Evolutionary conservation across 345 rosid genomes (phyloP).

Genomic region (Brassica carinata): DNA sequence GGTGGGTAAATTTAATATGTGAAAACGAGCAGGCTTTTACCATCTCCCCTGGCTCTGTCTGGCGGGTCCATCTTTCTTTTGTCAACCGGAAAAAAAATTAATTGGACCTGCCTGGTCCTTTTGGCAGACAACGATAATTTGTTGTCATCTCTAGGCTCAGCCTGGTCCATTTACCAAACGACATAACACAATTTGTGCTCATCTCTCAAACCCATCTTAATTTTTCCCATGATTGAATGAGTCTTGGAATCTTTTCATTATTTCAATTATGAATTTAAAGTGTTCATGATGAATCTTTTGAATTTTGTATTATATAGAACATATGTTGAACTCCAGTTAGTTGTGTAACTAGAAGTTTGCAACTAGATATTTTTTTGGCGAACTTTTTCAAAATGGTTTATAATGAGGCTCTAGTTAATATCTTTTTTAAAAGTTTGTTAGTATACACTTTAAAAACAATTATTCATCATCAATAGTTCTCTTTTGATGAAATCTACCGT

Average conservation of each 20-base stretch:
- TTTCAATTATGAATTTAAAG: neutral
- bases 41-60: conserved; percentile 24
- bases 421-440: neutral
- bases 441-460: neutral
- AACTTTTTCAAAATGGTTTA: neutral
- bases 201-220: neutral
- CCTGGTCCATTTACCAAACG: conserved; percentile 13
- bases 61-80: conserved; percentile 21
- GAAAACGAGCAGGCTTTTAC: conserved; percentile 9
- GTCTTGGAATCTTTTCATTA: conserved; percentile 1
- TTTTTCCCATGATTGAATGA: neutral
- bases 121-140: neutral
- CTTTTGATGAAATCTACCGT: no score
- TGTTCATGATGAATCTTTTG: neutral
- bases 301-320: neutral
- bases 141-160: conserved; percentile 1
- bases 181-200: neutral
- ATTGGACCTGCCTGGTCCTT: conserved; percentile 7
- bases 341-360: neutral
- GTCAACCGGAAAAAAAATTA: neutral
- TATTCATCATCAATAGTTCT: neutral
- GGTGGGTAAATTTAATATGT: neutral
- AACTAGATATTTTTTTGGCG: neutral
- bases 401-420: neutral
- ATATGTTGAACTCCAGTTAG: neutral